Base-by-base conservation (phyloP, 2,329 filamentous ascomycete species). In the Orbilia blumenaviensis region DNA sequence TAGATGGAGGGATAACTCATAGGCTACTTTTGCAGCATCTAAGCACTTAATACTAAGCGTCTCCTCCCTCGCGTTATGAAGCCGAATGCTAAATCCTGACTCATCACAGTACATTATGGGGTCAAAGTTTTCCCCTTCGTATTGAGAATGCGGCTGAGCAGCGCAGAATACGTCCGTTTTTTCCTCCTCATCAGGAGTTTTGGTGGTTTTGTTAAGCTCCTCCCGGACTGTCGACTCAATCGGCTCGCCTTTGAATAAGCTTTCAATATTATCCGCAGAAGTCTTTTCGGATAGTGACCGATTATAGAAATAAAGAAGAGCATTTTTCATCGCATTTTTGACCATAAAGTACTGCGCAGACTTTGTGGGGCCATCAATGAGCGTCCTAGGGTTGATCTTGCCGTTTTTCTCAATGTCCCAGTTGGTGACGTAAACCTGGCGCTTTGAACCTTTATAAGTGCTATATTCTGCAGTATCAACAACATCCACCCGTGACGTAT, bases 31-130 rank as follows among this genome's bases (percentile, higher is more conserved):
- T 7, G 54, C 34, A 8, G 21, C 21, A 10, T 2, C 2, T 12
- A 42, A 16, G 34, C 34, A 60, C 1, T 4, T 4, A 6, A 14
- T 6, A 16, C 42, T 23, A 9, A 1, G 18, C 3, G 18, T 14
- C 7, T 2, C 3, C 1, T 14, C 16, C 14, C 9, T 18, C 18
- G 16, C 6, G n/a, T 25, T 27, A 27, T 42, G 5, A n/a, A 42
- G 27, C 6, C 58, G 58, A 32, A 63, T 44, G 25, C 38, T 32
- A 42, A 29, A 63, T 1, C 41, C 58, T 16, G 16, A 44, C 27
- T 63, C 41, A 38, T 63, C 38, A 21, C 58, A 63, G 14, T 44
- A 63, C n/a, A 61, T 14, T 4, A 61, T 42, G 2, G 38, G 12
- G 7, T 63, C 9, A 2, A 16, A 6, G n/a, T 25, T 18, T 10